Base-by-base conservation (phyloP, 306 rosid species). In the Lathyrus aphaca region DNA sequence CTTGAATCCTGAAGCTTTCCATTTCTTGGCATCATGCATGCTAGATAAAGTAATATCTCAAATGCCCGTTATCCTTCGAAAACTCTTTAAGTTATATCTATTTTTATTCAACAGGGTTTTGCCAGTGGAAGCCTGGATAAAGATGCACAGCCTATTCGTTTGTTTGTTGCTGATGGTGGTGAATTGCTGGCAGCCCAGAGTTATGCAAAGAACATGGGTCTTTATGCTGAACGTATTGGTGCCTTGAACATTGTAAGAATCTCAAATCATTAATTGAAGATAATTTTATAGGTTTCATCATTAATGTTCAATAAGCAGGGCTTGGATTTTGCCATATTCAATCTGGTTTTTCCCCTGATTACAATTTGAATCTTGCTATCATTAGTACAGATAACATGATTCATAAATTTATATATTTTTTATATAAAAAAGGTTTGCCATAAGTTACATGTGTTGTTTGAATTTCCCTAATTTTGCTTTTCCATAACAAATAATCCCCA, bases 151-250 rank as follows among this genome's bases (percentile, higher is more conserved):
- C 74, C 99, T 56, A 88, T 95, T 49, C 97, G 99, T 21, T 48
- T 80, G 81, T 95, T 95, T 89, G 95, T 77, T 71, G 97, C 92
- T 61, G 99, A 95, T 91, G 99, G 99, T 53, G 92, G 91, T 58
- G 99, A 95, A 79, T 86, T 83, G 71, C 84, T 95, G 79, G 62
- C 81, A 23, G 99, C 95, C 77, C 99, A 91, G 86, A 95, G 99
- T 82, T 95, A 89, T 58, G 97, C 99, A 35, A 95, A 95, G 86
- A 95, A 91, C 83, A 76, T 95, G 97, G 99, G 99, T 58, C 95
- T 95, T 27, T 95, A 95, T 54, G 99, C 91, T 5, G 99, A 95
- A 74, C 97, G 99, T 84, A 95, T 91, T 79, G 99, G 97, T 1
- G 99, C 99, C 71, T 73, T 95, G 66, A 95, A 95, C 85, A 86